Percentiles rank a stretch among this genome's conserved stretches.
These are phyloP conservation scores for Sugiyamaella boreocaroliniensis DNA, from an alignment of 805 yeast genomes.

Conservation along the genomic window DNA sequence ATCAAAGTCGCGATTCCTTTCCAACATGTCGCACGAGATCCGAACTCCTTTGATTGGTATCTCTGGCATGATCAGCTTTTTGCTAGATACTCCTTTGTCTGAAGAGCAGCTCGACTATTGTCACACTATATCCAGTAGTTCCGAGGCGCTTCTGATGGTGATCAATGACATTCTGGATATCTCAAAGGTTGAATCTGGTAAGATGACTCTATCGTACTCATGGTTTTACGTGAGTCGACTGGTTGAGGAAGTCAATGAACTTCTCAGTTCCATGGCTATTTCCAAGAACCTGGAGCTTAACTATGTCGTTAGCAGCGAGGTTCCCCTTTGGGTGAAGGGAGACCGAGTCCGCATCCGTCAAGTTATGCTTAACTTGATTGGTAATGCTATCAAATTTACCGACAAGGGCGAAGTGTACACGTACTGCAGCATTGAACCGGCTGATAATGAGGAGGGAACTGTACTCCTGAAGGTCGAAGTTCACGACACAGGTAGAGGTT, in stretches of 20 bases:
- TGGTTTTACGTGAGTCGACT: conserved; percentile 30
- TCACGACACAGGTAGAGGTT: conserved; percentile 33
- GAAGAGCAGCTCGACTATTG: conserved; percentile 32
- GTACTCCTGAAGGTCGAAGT: conserved; percentile 25
- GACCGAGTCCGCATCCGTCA: conserved; percentile 32
- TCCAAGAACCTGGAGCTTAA: conserved; percentile 30
- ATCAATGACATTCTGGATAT: conserved; percentile 32
- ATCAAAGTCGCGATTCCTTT: conserved; percentile 33
- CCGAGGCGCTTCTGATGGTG: conserved; percentile 31
- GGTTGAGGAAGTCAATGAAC: conserved; percentile 30
- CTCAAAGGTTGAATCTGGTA: conserved; percentile 33
- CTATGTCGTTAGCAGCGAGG: conserved; percentile 26
- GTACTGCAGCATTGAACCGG: conserved; percentile 15
- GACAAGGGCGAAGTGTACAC: conserved; percentile 29
- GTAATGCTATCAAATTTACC: conserved; percentile 33
- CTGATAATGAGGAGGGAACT: conserved; percentile 4
- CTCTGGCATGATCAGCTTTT: conserved; percentile 32
- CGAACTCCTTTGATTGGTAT: conserved; percentile 33
- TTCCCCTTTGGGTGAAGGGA: conserved; percentile 30
- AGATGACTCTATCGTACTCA: conserved; percentile 27
- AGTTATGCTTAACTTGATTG: conserved; percentile 30
- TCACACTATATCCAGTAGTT: conserved; percentile 30
- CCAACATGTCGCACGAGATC: conserved; percentile 34
- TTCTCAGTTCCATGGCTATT: conserved; percentile 29
- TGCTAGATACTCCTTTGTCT: conserved; percentile 29